Evolutionary conservation across 2,329 filamentous ascomycete genomes (phyloP).

Genomic region (Penicillium sp.): DNA sequence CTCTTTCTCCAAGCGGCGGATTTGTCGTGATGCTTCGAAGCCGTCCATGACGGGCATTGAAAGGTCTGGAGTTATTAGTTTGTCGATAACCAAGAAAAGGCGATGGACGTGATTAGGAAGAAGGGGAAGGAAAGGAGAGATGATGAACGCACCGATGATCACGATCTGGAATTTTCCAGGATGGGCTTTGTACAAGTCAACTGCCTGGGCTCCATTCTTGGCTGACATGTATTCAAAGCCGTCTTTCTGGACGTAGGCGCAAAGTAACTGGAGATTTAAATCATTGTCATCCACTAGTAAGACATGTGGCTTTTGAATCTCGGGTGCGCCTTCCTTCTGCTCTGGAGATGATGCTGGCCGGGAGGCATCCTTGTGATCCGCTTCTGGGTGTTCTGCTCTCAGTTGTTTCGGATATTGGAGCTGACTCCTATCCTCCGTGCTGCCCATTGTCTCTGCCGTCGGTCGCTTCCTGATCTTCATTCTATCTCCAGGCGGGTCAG

Average conservation of each 20-base stretch:
- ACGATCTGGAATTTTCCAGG: too few relatives aligned
- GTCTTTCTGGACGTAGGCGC: constrained; percentile 30
- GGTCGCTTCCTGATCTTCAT: constrained; percentile 25
- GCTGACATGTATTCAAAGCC: constrained; percentile 30
- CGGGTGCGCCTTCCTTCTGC: background rate
- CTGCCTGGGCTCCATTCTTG: constrained; percentile 33
- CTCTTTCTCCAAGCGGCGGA: too few relatives aligned
- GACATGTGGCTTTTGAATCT: constrained; percentile 7
- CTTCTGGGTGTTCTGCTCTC: background rate
- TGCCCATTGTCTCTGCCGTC: constrained; percentile 22
- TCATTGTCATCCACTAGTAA: constrained; percentile 39
- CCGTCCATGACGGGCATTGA: too few relatives aligned
- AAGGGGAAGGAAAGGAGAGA: too few relatives aligned
- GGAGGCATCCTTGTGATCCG: background rate
- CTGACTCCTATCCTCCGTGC: background rate
- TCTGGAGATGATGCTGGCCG: background rate
- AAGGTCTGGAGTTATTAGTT: too few relatives aligned
- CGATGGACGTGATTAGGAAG: too few relatives aligned
- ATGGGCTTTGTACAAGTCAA: constrained; percentile 17
- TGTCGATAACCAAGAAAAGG: too few relatives aligned
- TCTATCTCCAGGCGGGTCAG: constrained; percentile 15
- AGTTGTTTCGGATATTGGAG: background rate
- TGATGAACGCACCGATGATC: too few relatives aligned
- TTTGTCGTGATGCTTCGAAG: too few relatives aligned
- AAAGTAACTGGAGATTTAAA: constrained; percentile 34